Conservation (phyloP, 495 filamentous ascomycete genomes). For the Hypomontagnella submonticulosa region DNA sequence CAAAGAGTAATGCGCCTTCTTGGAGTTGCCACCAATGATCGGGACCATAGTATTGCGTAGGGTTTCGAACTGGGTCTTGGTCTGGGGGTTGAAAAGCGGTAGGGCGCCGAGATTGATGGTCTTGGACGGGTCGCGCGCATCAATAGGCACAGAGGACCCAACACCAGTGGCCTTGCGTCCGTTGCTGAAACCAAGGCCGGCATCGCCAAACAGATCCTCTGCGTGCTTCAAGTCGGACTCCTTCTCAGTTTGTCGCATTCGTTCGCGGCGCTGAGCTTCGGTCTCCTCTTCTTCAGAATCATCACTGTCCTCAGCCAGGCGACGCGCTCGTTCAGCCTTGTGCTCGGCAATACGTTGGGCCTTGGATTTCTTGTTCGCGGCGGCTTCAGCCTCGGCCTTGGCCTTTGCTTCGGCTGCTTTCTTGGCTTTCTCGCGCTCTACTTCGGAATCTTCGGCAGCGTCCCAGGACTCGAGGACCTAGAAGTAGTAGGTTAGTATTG, state of each 20-base stretch:
- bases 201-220: conserved; percentile 85
- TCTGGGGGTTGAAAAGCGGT: conserved; percentile 87
- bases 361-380: conserved; percentile 91
- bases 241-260: conserved; percentile 80
- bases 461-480: conserved; percentile 98
- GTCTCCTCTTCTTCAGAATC: conserved; percentile 74
- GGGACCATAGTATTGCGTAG: conserved; percentile 80
- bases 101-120: conserved; percentile 82
- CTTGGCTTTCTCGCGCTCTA: conserved; percentile 92
- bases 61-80: conserved; percentile 82
- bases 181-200: conserved; percentile 72
- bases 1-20: conserved; percentile 88
- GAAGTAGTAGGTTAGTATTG: conserved; percentile 14
- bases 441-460: conserved; percentile 95
- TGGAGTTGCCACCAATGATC: conserved; percentile 74
- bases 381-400: conserved; percentile 90
- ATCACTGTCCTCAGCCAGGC: conserved; percentile 62
- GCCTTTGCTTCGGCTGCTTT: conserved; percentile 87
- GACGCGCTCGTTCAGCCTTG: conserved; percentile 62
- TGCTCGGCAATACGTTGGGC: conserved; percentile 87
- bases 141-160: conserved; percentile 72
- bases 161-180: conserved; percentile 67
- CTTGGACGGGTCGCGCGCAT: conserved; percentile 76
- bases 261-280: conserved; percentile 74
- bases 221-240: conserved; percentile 92